phyloP scores from a whole-genome alignment of 495 filamentous ascomycete species.

The Hyaloscypha variabilis region DNA sequence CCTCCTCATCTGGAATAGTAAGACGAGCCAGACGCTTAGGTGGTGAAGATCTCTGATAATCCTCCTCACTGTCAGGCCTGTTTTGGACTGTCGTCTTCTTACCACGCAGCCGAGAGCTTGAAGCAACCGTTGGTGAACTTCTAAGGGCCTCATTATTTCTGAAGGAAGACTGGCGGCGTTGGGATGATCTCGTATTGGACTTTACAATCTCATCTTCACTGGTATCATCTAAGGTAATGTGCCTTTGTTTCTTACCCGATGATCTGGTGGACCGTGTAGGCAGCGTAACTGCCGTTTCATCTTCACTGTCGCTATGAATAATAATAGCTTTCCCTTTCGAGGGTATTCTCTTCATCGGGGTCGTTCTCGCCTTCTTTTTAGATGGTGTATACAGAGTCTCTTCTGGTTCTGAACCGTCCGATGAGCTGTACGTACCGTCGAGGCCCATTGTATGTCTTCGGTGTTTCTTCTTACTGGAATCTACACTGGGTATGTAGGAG shows the following conservation, averaged over 20 bases:
- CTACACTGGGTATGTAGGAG: neutral
- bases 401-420: slow-evolving; percentile 20
- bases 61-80: slow-evolving; percentile 27
- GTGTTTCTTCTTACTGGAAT: neutral
- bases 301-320: neutral
- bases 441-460: neutral
- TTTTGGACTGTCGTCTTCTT: neutral
- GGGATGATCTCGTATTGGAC: neutral
- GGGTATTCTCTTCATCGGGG: neutral
- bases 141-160: neutral
- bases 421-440: neutral
- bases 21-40: neutral
- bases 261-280: neutral
- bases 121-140: slow-evolving; percentile 2
- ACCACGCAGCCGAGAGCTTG: neutral
- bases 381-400: neutral
- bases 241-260: neutral
- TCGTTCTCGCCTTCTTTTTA: slow-evolving; percentile 8
- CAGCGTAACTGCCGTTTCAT: neutral
- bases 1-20: slow-evolving; percentile 34
- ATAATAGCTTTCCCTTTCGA: neutral
- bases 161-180: neutral
- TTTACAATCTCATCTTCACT: slow-evolving; percentile 16
- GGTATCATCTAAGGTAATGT: neutral
- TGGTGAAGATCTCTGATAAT: slow-evolving; percentile 24